Percentiles rank a stretch among this genome's conserved stretches.
Evolutionary conservation across 768 basidiomycete genomes (phyloP).

Genomic region (Nidularia sp.): DNA sequence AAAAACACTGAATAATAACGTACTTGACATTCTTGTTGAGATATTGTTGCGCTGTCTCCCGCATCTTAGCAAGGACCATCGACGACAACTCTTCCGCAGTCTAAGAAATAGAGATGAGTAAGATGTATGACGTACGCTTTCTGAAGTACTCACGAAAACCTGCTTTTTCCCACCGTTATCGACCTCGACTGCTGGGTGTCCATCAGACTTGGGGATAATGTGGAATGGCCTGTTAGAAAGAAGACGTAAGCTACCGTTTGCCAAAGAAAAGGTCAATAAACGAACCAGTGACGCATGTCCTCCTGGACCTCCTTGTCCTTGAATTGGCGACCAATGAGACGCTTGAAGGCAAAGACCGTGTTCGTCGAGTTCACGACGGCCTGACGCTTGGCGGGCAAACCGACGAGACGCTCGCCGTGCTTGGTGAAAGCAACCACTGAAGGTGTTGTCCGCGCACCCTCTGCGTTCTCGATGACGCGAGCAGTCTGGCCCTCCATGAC

Average conservation of each 20-base stretch:
- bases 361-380: background rate
- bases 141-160: slow-evolving; percentile 52
- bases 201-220: slow-evolving; percentile 67
- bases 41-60: slow-evolving; percentile 91
- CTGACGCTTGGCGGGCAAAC: background rate
- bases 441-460: slow-evolving; percentile 96
- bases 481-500: slow-evolving; percentile 96
- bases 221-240: slow-evolving; percentile 65
- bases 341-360: slow-evolving; percentile 65
- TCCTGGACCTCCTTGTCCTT: slow-evolving; percentile 90
- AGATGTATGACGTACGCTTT: background rate
- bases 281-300: slow-evolving; percentile 81
- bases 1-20: slow-evolving; percentile 29
- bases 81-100: slow-evolving; percentile 84
- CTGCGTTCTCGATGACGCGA: slow-evolving; percentile 95
- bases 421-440: slow-evolving; percentile 95
- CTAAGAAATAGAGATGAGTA: slow-evolving; percentile 33
- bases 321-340: slow-evolving; percentile 91
- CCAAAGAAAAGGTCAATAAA: background rate
- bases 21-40: slow-evolving; percentile 93
- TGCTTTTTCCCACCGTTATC: slow-evolving; percentile 85
- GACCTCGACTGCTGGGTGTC: slow-evolving; percentile 78
- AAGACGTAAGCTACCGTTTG: background rate
- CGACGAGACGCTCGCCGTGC: slow-evolving; percentile 19
- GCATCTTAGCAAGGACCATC: slow-evolving; percentile 90